Evolutionary conservation across 2,329 filamentous ascomycete genomes (phyloP).

Genomic region (Davidsoniella australis): DNA sequence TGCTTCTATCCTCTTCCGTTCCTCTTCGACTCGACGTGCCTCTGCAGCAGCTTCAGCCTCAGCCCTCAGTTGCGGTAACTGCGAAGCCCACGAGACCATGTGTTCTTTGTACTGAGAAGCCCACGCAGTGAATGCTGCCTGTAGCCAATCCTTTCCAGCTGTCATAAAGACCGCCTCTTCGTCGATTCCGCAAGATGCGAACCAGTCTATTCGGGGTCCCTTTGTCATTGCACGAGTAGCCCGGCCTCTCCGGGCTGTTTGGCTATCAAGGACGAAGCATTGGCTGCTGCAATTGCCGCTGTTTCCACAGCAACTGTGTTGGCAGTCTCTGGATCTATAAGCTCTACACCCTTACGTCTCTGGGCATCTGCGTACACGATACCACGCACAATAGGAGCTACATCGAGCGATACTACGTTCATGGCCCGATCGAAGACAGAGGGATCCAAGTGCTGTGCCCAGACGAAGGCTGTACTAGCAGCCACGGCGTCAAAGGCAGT

Average conservation of each 20-base stretch:
- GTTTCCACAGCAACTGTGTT: too few relatives aligned
- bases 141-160: background rate
- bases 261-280: constrained; percentile 12
- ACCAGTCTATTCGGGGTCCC: constrained; percentile 1
- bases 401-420: constrained; percentile 49
- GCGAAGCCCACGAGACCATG: too few relatives aligned
- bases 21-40: background rate
- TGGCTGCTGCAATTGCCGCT: background rate
- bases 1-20: background rate
- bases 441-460: constrained; percentile 30
- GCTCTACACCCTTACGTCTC: constrained; percentile 30
- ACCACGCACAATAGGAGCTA: constrained; percentile 77
- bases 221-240: background rate
- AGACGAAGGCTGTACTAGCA: constrained; percentile 17
- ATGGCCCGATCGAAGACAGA: constrained; percentile 64
- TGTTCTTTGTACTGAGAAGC: too few relatives aligned
- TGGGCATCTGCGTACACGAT: constrained; percentile 64
- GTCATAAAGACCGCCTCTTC: constrained; percentile 1
- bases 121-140: background rate
- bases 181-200: constrained; percentile 1
- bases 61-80: too few relatives aligned
- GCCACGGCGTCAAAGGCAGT: constrained; percentile 44
- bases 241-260: constrained; percentile 25
- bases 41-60: too few relatives aligned
- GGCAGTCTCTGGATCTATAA: too few relatives aligned